phyloP scores from a whole-genome alignment of 192 early-diverging fungal species.

The Dimargaris verticillata region DNA sequence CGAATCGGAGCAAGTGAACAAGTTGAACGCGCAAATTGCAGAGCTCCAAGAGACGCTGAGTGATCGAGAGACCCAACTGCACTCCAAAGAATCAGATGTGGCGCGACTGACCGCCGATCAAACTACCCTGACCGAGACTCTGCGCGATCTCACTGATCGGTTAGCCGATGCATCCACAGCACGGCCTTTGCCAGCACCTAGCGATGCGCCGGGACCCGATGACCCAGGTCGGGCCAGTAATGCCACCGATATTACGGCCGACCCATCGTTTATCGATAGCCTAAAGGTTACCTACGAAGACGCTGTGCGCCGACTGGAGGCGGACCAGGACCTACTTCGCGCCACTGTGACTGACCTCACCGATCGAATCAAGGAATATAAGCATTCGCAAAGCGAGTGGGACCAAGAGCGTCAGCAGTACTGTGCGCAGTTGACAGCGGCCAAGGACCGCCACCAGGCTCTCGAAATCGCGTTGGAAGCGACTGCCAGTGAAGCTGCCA shows the following conservation, averaged over 20 bases:
- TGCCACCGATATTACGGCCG: neutral
- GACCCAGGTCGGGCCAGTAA: neutral
- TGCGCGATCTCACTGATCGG: neutral
- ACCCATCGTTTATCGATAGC: neutral
- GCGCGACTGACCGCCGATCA: neutral
- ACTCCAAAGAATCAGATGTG: neutral
- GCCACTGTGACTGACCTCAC: conserved; percentile 2
- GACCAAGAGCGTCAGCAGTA: too few relatives aligned
- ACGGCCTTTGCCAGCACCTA: too few relatives aligned
- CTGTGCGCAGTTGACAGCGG: neutral
- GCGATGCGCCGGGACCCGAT: too few relatives aligned
- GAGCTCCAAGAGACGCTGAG: too few relatives aligned
- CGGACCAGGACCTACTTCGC: neutral
- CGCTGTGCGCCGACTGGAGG: neutral
- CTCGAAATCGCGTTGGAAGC: neutral
- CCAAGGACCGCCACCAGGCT: neutral
- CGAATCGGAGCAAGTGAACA: too few relatives aligned
- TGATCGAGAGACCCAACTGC: too few relatives aligned
- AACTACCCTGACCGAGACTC: neutral
- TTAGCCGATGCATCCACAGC: neutral
- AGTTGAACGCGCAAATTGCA: too few relatives aligned
- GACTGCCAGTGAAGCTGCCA: neutral
- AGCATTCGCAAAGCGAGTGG: neutral
- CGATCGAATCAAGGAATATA: neutral
- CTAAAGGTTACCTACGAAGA: neutral